These are phyloP conservation scores for Lasiodiplodia sp. DNA, from an alignment of 2,329 filamentous ascomycete genomes.

Conservation along the genomic window DNA sequence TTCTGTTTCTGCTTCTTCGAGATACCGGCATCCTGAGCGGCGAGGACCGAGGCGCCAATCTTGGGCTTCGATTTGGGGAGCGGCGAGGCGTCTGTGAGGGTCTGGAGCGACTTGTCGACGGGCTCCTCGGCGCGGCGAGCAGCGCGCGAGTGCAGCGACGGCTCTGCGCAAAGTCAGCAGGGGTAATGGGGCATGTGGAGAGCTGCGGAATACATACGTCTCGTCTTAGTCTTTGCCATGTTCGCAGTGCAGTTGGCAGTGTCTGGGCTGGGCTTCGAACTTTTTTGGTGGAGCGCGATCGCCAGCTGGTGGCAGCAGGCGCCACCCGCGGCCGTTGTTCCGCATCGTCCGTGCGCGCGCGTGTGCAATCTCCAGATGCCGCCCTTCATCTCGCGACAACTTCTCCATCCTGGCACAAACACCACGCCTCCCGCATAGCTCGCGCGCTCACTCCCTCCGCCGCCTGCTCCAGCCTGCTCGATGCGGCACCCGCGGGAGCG, in stretches of 20 bases:
- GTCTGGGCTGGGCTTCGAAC: slow-evolving; percentile 17
- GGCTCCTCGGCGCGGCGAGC: slow-evolving; percentile 76
- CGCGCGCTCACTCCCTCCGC: not conserved
- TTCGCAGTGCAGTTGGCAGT: not conserved
- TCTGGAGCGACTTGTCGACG: slow-evolving; percentile 71
- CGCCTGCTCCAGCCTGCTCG: slow-evolving; percentile 21
- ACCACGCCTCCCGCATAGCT: not conserved
- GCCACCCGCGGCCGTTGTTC: slow-evolving; percentile 1
- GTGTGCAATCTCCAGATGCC: slow-evolving; percentile 24
- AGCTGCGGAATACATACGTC: not conserved
- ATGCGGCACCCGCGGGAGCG: slow-evolving; percentile 26
- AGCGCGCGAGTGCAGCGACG: slow-evolving; percentile 75
- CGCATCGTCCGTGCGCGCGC: not conserved
- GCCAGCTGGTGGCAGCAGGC: slow-evolving; percentile 6
- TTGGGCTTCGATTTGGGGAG: slow-evolving; percentile 38
- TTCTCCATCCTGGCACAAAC: slow-evolving; percentile 2
- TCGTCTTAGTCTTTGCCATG: slow-evolving; percentile 26
- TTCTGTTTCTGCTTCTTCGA: slow-evolving; percentile 70
- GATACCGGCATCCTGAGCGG: slow-evolving; percentile 73
- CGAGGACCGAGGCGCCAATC: slow-evolving; percentile 63
- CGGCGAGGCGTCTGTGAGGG: slow-evolving; percentile 52
- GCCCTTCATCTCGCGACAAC: slow-evolving; percentile 27
- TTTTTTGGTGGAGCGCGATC: slow-evolving; percentile 29
- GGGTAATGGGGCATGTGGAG: not conserved
- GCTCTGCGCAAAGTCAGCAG: slow-evolving; percentile 51